Evolutionary conservation across 441 rosid species (phyloP), one percentile per base, ranked within the genome.

Genomic region (Hura crepitans): DNA sequence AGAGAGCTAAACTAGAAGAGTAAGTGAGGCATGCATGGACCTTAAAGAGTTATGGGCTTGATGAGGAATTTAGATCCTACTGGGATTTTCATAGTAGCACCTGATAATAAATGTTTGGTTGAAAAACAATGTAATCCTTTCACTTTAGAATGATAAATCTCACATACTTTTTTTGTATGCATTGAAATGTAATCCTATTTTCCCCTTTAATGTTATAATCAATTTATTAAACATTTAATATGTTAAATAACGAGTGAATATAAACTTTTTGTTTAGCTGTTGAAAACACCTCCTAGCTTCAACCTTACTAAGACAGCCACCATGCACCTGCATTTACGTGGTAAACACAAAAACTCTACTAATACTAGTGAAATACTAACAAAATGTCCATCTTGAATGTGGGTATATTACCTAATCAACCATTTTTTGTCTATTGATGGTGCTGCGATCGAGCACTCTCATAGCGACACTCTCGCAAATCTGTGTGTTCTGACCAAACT

Each of bases 391-490:
- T 57, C 74, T 31, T 10, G 47, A 69, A 53, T 45, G 46, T 4
- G 55, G 23, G 23, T 6, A 35, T 28, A 49, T 4, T 25, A 90
- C 98, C 96, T 90, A 97, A 58, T 90, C 96, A 51, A 81, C 85
- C 98, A 93, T 93, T 81, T 87, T 94, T 74, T 93, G 99, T 54
- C 90, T 92, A 85, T 92, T 76, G 76, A 95, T 95, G 68, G 96
- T 84, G 77, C 75, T 84, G 37, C 97, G 96, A 87, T 95, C 99
- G 58, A 95, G 87, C 45, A 92, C 84, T 81, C 92, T 95, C 97
- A 92, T 86, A 80, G 99, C 99, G 25, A 95, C 99, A 76, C 99
- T 95, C 81, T 92, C 97, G 9, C 99, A 97, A 35, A 97, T 89
- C 84, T 95, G 97, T 2, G 97, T 95, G 83, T 95, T 95, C 76